phyloP scores from a whole-genome alignment of 306 rosid genomes.

The Rosa persica region DNA sequence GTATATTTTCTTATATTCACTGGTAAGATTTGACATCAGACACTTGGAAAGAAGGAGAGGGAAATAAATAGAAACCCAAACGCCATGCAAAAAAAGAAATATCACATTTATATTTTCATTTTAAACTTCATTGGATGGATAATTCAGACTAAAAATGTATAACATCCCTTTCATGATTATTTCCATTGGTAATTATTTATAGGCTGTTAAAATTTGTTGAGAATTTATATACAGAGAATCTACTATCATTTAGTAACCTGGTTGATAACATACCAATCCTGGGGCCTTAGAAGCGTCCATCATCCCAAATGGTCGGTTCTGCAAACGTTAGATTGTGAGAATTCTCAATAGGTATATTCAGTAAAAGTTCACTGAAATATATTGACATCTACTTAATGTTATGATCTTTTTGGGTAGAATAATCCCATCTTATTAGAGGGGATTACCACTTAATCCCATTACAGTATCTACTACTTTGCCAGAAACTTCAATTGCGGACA shows the following conservation, averaged over 20 bases:
- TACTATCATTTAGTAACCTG: not conserved
- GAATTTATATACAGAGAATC: not conserved
- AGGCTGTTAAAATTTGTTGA: not conserved
- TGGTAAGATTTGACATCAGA: not conserved
- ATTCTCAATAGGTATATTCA: not conserved
- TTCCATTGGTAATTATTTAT: not conserved
- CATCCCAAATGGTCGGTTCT: constrained; percentile 38
- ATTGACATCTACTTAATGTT: not conserved
- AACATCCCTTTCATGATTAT: not conserved
- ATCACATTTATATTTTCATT: not conserved
- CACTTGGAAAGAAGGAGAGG: not conserved
- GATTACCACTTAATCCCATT: not conserved
- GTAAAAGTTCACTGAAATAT: not conserved
- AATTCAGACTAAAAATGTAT: not conserved
- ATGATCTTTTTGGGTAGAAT: not conserved
- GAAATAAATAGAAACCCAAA: not conserved
- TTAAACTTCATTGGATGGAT: not conserved
- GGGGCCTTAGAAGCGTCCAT: constrained; percentile 36
- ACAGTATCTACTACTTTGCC: not conserved
- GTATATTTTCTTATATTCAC: not conserved
- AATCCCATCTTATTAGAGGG: not conserved
- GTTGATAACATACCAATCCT: constrained; percentile 55
- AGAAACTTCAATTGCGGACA: not conserved
- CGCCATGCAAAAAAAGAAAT: not conserved
- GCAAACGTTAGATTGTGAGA: constrained; percentile 30